phyloP scores from a whole-genome alignment of 306 rosid species.

The Acacia crassicarpa region DNA sequence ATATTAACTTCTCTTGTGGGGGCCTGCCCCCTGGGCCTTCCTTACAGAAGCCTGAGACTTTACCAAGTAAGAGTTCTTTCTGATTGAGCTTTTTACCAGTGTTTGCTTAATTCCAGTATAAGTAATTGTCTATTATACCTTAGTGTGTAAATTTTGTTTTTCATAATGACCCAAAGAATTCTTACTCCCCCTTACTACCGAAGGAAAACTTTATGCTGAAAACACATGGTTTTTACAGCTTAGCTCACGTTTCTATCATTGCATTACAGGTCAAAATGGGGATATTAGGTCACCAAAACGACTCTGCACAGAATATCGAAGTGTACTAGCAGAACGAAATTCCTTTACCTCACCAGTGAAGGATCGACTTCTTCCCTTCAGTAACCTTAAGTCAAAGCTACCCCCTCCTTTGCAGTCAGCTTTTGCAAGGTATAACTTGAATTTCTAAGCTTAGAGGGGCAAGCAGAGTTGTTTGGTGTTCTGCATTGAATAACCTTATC shows the following conservation, averaged over 20 bases:
- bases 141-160: conserved; percentile 1
- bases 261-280: conserved; percentile 63
- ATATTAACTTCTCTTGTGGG: conserved; percentile 76
- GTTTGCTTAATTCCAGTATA: background rate
- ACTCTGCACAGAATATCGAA: conserved; percentile 51
- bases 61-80: conserved; percentile 56
- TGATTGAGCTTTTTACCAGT: conserved; percentile 10
- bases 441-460: conserved; percentile 20
- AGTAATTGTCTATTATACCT: background rate
- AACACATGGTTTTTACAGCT: conserved; percentile 11
- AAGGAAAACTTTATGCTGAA: background rate
- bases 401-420: conserved; percentile 92
- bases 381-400: conserved; percentile 76
- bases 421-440: conserved; percentile 76
- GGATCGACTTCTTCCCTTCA: conserved; percentile 70
- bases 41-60: conserved; percentile 68
- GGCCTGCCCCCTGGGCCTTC: conserved; percentile 71
- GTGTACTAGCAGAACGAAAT: conserved; percentile 60
- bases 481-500: conserved; percentile 7
- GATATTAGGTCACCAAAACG: conserved; percentile 74
- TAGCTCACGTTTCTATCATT: conserved; percentile 3
- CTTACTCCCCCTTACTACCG: background rate
- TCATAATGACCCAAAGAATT: background rate
- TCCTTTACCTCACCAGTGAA: conserved; percentile 76
- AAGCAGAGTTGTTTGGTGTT: background rate